Percentiles rank a stretch among this genome's conserved stretches.
Conservation (phyloP, 805 yeast genomes). For the Hanseniaspora guilliermondii region DNA sequence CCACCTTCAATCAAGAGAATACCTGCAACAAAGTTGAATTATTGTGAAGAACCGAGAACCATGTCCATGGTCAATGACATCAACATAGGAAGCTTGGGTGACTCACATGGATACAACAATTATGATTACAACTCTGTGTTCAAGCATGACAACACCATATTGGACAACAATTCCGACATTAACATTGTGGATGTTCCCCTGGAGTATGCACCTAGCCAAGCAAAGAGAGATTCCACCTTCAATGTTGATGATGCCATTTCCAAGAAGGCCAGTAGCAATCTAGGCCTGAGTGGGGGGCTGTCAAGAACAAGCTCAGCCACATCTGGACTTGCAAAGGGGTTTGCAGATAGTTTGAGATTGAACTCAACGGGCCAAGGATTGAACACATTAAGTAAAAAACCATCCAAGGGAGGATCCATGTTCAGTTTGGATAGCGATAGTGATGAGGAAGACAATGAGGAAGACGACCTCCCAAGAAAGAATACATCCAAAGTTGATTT, state of each 20-base stretch:
- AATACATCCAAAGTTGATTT: constrained; percentile 17
- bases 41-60: constrained; percentile 24
- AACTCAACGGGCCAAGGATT: neutral
- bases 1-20: constrained; percentile 57
- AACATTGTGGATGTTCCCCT: constrained; percentile 29
- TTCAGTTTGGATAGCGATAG: neutral
- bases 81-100: constrained; percentile 34
- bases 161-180: constrained; percentile 26
- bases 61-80: constrained; percentile 28
- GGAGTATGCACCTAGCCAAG: constrained; percentile 15
- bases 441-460: constrained; percentile 15
- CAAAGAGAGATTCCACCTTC: neutral
- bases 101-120: constrained; percentile 41
- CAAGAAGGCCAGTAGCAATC: neutral
- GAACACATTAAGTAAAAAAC: neutral
- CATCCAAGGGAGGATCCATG: neutral
- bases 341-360: constrained; percentile 5
- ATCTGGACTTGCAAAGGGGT: neutral
- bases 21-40: constrained; percentile 78
- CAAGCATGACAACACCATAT: constrained; percentile 29
- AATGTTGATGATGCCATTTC: neutral
- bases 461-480: constrained; percentile 18
- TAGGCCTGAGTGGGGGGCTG: neutral
- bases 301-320: neutral
- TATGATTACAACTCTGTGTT: constrained; percentile 74